Evolutionary conservation across 345 rosid genomes (phyloP), one percentile per base, ranked within the genome.

Genomic region (Bruguiera parviflora): DNA sequence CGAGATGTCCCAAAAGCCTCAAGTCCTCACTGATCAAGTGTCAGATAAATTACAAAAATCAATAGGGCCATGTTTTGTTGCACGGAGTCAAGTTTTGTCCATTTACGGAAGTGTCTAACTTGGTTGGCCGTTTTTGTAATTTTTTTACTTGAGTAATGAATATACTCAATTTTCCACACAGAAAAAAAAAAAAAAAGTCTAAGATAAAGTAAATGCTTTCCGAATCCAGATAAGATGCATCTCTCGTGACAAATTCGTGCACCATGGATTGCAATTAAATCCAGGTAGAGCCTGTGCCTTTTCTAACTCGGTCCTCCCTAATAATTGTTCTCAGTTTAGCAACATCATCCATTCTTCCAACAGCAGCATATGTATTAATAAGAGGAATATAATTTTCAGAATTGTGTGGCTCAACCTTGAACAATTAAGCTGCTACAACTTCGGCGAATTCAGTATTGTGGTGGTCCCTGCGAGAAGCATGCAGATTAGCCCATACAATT

Each of bases 221-320:
- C 6, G 78, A 66, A 72, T 72, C 81, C 47, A 51, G 29, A 75
- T 84, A 79, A n/a, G 74, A 73, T 70, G 49, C 61, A 70, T 79
- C 85, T 68, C 82, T 78, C 58, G 63, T 74, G 33, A 73, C 66
- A 74, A 79, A 77, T 67, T 75, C 75, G 71, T 79, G 82, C 63
- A 79, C 53, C 19, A 37, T 63, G 53, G 65, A 65, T 37, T 68
- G 77, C 68, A 77, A 63, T 61, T 79, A 82, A 58, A 77, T 77
- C 84, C 79, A 66, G 64, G 79, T 79, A 43, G 77, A 79, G 29
- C 77, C 82, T 64, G 71, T 67, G 52, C 76, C 73, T 78, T 79
- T 81, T 68, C 31, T 75, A 58, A 77, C 82, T 33, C 62, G 70
- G 32, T 55, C 69, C 35, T 73, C 61, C 66, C 73, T 73, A 64